Base-by-base conservation (phyloP, 1,139 yeast genomes). In the Saccharomyces hybrid region DNA sequence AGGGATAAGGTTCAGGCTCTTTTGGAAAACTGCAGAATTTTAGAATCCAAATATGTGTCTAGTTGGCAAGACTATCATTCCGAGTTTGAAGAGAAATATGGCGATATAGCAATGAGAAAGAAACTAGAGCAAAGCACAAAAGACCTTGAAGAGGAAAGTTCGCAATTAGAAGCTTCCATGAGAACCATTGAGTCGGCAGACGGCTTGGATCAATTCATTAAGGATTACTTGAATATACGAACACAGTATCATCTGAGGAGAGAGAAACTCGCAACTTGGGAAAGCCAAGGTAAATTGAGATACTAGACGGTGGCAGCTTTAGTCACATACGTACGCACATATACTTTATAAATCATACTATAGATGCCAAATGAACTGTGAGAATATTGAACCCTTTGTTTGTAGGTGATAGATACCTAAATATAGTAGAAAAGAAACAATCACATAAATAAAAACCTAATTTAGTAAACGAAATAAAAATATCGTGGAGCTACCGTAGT, bases 201-300 rank as follows among this genome's bases (percentile, higher is more conserved):
- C 14, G 59, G 59, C 9, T 29, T 65, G 21, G 69, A 68, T 38
- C 31, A 42, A 7, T 58, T 62, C 48, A 49, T 68, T 7, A 47
- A 54, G 5, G 51, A 56, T 27, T 67, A 62, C 53, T 50, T 59
- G 47, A 52, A 54, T 3, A 48, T 55, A 16, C 59, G 69, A 53
- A 56, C 57, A 5, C 56, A 60, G 46, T 68, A 63, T 53, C 68
- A 67, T 55, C 28, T 59, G 11, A 59, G 56, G 42, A 59, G 61
- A 9, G 67, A 66, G 52, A 63, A 65, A 55, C 54, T 68, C 27
- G 53, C 59, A 2, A 66, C 69, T 8, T 68, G 71, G 71, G 58
- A 61, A 28, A 52, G 53, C 8, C 69, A 66, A 52, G 68, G 65
- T 21, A 29, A 51, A 26, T 48, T 64, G 51, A 57, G 55, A 51